Evolutionary conservation across 139 green algal genomes (phyloP).

Genomic region (Chlorella sorokiniana): DNA sequence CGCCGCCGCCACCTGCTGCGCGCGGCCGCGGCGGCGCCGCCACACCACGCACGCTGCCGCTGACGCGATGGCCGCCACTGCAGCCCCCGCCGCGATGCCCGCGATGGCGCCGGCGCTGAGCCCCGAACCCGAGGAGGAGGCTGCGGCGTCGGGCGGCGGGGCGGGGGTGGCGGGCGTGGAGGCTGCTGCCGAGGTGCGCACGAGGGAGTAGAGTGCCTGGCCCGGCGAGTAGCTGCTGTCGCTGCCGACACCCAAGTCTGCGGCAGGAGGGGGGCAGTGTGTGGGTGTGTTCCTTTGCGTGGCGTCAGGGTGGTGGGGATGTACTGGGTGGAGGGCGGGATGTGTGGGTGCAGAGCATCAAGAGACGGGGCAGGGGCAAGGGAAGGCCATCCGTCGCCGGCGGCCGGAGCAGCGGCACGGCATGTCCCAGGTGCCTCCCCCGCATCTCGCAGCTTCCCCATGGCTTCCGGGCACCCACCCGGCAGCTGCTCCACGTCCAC

Average conservation of each 20-base stretch:
- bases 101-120: neutral
- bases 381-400: too few species aligned
- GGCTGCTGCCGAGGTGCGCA: neutral
- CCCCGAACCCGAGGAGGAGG: neutral
- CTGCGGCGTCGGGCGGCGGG: neutral
- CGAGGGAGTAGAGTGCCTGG: neutral
- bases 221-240: neutral
- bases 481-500: neutral
- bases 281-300: too few species aligned
- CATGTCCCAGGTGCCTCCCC: too few species aligned
- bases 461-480: too few species aligned
- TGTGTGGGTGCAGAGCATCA: too few species aligned
- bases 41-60: neutral
- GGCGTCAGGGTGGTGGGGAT: too few species aligned
- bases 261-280: neutral
- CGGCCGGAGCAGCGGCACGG: too few species aligned
- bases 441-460: too few species aligned
- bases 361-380: too few species aligned
- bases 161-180: neutral
- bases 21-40: too few species aligned
- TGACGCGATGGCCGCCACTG: neutral
- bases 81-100: neutral
- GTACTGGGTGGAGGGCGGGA: too few species aligned
- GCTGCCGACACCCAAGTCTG: neutral
- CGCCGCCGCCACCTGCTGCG: neutral